phyloP scores from a whole-genome alignment of 202 grass and related monocot genomes.

The Dendrocalamus latiflorus region DNA sequence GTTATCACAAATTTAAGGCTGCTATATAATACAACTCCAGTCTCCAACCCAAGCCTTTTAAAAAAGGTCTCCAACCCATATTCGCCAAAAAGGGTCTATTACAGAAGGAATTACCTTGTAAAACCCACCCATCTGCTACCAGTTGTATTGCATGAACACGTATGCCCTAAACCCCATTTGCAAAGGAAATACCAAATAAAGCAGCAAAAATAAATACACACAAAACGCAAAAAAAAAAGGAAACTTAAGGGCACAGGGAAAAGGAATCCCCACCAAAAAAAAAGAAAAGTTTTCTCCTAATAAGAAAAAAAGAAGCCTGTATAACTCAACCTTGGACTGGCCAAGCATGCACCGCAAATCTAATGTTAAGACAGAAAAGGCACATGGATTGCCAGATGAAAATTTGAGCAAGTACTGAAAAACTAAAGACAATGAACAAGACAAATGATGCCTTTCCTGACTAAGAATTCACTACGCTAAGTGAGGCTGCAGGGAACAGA shows the following conservation, averaged over 20 bases:
- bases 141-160: not conserved
- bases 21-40: not conserved
- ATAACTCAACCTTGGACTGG: constrained; percentile 34
- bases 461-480: constrained; percentile 36
- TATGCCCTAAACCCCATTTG: not conserved
- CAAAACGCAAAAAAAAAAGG: not conserved
- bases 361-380: constrained; percentile 29
- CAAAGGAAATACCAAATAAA: not conserved
- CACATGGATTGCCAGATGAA: constrained; percentile 24
- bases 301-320: constrained; percentile 36
- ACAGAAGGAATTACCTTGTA: not conserved
- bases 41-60: not conserved
- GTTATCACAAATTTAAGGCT: not conserved
- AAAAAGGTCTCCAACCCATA: not conserved
- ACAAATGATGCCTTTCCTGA: constrained; percentile 34
- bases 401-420: constrained; percentile 27
- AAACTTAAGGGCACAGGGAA: not conserved
- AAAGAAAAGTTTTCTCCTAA: constrained; percentile 21
- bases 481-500: constrained; percentile 35
- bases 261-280: not conserved
- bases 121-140: not conserved
- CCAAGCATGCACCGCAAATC: constrained; percentile 41
- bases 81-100: not conserved
- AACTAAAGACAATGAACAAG: constrained; percentile 17
- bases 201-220: not conserved